Evolutionary conservation across 768 basidiomycete species (phyloP).

Genomic region (Lentinula guzmanii): DNA sequence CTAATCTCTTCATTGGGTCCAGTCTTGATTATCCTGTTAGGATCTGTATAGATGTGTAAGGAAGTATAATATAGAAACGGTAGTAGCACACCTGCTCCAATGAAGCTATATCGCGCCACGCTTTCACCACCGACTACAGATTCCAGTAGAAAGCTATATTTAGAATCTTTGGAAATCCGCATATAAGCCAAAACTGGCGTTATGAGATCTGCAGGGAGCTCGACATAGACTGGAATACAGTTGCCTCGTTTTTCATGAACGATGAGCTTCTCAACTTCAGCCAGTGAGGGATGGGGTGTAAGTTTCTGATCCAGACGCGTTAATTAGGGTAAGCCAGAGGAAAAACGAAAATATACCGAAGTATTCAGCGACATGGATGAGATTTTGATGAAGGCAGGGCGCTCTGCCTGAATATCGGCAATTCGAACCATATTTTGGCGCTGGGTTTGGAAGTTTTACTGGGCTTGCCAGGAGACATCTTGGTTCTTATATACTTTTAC

Average conservation of each 20-base stretch:
- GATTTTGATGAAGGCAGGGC: background rate
- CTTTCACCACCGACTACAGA: constrained; percentile 88
- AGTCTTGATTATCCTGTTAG: constrained; percentile 85
- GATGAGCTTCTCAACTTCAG: constrained; percentile 72
- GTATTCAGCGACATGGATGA: constrained; percentile 36
- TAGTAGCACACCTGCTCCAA: constrained; percentile 73
- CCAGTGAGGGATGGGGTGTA: constrained; percentile 63
- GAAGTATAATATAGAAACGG: background rate
- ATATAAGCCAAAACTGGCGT: constrained; percentile 98
- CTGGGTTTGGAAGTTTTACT: background rate
- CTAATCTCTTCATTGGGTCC: constrained; percentile 77
- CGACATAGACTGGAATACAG: constrained; percentile 87
- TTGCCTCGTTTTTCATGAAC: constrained; percentile 82
- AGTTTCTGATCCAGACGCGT: constrained; percentile 42
- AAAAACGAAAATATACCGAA: constrained; percentile 28
- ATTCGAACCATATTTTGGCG: background rate
- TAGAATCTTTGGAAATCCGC: constrained; percentile 84
- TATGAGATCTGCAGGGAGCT: constrained; percentile 91
- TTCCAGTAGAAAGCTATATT: constrained; percentile 93
- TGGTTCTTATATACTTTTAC: constrained; percentile 1
- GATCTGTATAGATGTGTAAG: constrained; percentile 48
- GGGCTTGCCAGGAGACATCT: background rate
- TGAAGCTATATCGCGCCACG: constrained; percentile 91
- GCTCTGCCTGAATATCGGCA: background rate
- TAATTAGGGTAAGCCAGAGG: background rate